A percentile compares a stretch with the other conserved stretches of the same genome.
phyloP scores from a whole-genome alignment of 2,329 filamentous ascomycete genomes.

The Trichoderma sp. region DNA sequence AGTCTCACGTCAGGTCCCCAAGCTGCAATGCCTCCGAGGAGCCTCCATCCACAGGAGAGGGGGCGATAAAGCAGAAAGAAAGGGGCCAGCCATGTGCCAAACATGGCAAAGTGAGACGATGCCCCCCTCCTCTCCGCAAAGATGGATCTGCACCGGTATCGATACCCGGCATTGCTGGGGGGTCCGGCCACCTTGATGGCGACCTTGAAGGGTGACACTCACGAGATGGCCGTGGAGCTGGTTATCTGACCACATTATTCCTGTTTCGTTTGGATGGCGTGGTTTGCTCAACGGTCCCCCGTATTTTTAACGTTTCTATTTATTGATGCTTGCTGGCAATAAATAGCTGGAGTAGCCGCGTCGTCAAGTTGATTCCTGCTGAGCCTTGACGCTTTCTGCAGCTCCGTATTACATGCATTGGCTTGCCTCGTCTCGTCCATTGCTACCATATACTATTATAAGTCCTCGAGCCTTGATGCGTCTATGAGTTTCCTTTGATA shows the following conservation, averaged over 20 bases:
- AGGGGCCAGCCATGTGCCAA: background rate
- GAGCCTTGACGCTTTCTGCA: background rate
- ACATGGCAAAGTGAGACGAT: background rate
- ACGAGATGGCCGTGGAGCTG: background rate
- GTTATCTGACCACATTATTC: background rate
- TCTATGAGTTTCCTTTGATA: background rate
- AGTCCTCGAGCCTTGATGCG: background rate
- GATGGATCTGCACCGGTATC: background rate
- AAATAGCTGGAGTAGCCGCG: too few relatives aligned
- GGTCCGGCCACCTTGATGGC: background rate
- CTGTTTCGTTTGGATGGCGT: background rate
- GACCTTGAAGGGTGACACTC: constrained; percentile 13
- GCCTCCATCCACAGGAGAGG: background rate
- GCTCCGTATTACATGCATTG: background rate
- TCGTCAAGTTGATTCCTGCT: background rate
- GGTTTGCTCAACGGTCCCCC: background rate
- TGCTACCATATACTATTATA: too few relatives aligned
- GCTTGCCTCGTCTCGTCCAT: background rate
- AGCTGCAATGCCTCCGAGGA: constrained; percentile 5
- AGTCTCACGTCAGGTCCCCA: constrained; percentile 3
- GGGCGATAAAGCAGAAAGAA: background rate
- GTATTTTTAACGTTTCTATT: background rate
- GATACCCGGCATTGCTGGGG: background rate
- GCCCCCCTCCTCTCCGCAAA: background rate
- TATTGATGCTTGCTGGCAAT: background rate